Conservation (phyloP, 345 rosid species). For the Eucalyptus erythrocorys region DNA sequence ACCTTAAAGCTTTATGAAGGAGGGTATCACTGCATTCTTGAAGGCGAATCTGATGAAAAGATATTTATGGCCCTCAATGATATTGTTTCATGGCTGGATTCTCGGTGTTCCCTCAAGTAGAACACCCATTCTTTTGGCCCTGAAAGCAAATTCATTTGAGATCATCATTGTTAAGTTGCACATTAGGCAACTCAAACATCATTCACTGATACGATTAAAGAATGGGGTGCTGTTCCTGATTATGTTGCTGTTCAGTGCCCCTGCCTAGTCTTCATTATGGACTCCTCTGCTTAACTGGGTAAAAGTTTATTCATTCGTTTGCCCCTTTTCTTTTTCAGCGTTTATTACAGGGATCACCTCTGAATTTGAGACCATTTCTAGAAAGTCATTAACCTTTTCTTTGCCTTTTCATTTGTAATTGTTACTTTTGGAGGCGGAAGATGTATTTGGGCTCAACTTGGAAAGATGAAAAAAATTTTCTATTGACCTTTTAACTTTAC, state of each 20-base stretch:
- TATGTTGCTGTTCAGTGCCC: neutral
- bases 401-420: neutral
- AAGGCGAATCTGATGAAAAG: conserved; percentile 80
- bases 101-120: conserved; percentile 6
- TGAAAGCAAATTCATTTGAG: neutral
- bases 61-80: conserved; percentile 48
- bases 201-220: neutral
- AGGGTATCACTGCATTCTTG: conserved; percentile 85
- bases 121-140: neutral
- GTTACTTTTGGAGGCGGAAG: neutral
- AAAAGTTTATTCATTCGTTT: neutral
- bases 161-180: neutral
- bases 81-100: conserved; percentile 71
- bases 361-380: neutral
- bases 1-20: conserved; percentile 74
- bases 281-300: neutral
- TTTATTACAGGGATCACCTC: neutral
- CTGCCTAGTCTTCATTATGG: neutral
- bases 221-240: neutral
- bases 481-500: neutral
- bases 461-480: neutral
- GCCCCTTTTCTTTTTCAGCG: neutral
- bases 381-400: neutral
- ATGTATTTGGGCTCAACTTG: neutral
- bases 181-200: neutral